Conservation (phyloP, 495 filamentous ascomycete genomes). For the Lepraria neglecta region DNA sequence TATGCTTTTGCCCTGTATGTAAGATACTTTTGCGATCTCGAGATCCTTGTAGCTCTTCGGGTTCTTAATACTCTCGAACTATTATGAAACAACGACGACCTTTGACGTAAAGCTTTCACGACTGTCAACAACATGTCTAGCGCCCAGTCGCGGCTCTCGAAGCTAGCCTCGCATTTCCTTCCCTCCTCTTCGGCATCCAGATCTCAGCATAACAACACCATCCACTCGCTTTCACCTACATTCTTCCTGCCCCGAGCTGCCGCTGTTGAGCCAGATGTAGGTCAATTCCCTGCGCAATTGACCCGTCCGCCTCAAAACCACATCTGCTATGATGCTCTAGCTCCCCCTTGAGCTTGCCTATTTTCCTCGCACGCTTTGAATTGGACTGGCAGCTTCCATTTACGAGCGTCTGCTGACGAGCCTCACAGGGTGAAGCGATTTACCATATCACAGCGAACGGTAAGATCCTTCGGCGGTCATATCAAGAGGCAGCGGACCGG, state of each 20-base stretch:
- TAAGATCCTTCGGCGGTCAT: constrained; percentile 64
- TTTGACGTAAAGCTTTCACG: neutral
- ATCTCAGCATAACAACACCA: constrained; percentile 52
- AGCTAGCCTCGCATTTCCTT: constrained; percentile 58
- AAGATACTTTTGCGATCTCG: neutral
- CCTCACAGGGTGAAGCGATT: constrained; percentile 64
- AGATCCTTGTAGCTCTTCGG: neutral
- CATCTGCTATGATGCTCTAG: too few relatives aligned
- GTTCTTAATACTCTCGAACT: neutral
- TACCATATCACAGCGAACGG: constrained; percentile 80
- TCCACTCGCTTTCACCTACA: constrained; percentile 81
- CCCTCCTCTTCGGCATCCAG: constrained; percentile 33
- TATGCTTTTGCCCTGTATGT: neutral
- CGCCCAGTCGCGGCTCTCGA: constrained; percentile 51
- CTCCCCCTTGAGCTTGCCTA: too few relatives aligned
- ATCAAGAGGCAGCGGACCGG: constrained; percentile 74
- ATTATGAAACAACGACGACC: neutral
- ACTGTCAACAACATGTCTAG: constrained; percentile 43
- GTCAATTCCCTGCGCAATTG: constrained; percentile 22
- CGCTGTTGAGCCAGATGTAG: constrained; percentile 76
- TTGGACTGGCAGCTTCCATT: neutral
- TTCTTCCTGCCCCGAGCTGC: constrained; percentile 85
- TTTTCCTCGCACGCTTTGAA: too few relatives aligned
- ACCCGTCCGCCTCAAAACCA: too few relatives aligned
- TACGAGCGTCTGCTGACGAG: neutral